Evolutionary conservation across 441 rosid genomes (phyloP), one percentile per base, ranked within the genome.

Genomic region (Erysimum pusillum): DNA sequence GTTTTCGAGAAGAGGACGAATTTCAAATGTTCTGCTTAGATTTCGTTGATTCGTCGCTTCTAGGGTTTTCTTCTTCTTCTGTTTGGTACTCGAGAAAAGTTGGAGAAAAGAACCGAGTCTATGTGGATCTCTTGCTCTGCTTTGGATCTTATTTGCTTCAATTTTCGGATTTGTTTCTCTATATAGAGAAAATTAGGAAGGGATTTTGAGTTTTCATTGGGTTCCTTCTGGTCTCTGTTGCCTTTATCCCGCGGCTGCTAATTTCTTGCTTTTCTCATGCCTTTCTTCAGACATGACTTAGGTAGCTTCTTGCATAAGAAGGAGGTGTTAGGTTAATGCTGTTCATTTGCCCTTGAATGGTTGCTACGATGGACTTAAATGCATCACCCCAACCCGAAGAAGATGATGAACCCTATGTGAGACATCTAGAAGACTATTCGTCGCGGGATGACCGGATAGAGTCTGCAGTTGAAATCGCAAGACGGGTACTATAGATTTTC

Each of bases 371-470:
- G 99, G 98, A 96, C 81, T 74, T 96, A 63, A 96, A 96, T 87
- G 98, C 88, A 70, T 88, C 91, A 4, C 97, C 97, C 3, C 78
- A 88, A 74, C 99, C 99, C n/a, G 99, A 96, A 76, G 98, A 91
- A 54, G 97, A 93, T n/a, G 99, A 96, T n/a, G 99, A 93, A 71
- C 86, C 79, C 45, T 89, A 82, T 61, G 97, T 87, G 18, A 64
- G 87, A 63, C 94, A 69, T 66, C 52, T 80, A 36, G 92, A 87
- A 58, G 84, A 89, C 39, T 91, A 80, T 66, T 59, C 79, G 0
- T 73, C 85, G 3, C 86, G 85, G 4, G 84, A 76, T 60, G 98
- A 89, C 17, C 94, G 83, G 22, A 54, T 65, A 17, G 98, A 89
- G 72, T 86, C 97, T 71, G 92, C 87, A 4, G 91, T 82, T 54